phyloP scores from a whole-genome alignment of 2,329 filamentous ascomycete genomes.

The Dactylellina drechsleri region DNA sequence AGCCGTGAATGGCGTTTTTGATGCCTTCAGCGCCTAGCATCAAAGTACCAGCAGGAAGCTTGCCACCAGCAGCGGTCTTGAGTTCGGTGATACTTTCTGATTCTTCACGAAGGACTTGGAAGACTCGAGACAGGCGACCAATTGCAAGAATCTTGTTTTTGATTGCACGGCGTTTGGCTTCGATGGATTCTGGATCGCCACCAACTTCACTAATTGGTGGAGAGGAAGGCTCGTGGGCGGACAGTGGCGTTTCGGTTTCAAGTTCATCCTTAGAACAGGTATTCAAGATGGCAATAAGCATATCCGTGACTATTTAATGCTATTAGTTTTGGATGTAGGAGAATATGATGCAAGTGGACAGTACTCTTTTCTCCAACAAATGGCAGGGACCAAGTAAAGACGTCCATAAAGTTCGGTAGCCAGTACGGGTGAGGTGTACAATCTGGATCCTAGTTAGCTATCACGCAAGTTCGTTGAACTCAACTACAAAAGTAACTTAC shows the following conservation, averaged over 20 bases:
- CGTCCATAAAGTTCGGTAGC: constrained; percentile 99
- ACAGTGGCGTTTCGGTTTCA: constrained; percentile 83
- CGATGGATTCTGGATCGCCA: constrained; percentile 83
- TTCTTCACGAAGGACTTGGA: constrained; percentile 97
- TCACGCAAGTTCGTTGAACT: neutral
- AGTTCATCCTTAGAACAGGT: constrained; percentile 99
- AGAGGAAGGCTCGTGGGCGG: constrained; percentile 76
- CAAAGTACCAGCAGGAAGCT: constrained; percentile 90
- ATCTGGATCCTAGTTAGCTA: constrained; percentile 63
- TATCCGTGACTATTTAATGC: constrained; percentile 78
- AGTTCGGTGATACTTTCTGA: constrained; percentile 96
- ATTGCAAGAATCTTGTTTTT: constrained; percentile 99
- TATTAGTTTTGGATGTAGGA: constrained; percentile 7
- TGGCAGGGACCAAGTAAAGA: constrained; percentile 99
- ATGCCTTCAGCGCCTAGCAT: constrained; percentile 99
- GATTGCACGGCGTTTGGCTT: constrained; percentile 94
- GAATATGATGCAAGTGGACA: constrained; percentile 54
- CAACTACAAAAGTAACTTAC: constrained; percentile 50
- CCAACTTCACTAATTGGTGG: constrained; percentile 71
- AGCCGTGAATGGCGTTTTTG: constrained; percentile 96
- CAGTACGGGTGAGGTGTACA: constrained; percentile 99
- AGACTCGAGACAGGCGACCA: constrained; percentile 92
- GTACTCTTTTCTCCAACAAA: constrained; percentile 91
- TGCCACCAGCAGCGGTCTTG: constrained; percentile 93
- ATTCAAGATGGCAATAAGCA: constrained; percentile 98